A percentile compares a stretch with the other conserved stretches of the same genome.
phyloP scores from a whole-genome alignment of 805 yeast species.

The Pachysolen tannophilus region DNA sequence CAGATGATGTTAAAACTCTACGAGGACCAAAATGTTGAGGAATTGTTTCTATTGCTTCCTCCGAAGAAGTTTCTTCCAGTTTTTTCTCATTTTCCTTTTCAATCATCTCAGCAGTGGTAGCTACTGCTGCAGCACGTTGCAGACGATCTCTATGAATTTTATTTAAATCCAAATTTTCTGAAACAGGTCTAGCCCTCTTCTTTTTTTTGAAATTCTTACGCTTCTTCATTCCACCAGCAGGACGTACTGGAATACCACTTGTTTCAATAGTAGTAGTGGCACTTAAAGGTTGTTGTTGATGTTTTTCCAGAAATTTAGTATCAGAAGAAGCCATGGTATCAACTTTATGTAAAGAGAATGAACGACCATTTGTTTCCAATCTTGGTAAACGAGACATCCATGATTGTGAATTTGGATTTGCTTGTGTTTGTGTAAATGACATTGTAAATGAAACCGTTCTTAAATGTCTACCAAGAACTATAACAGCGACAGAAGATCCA shows the following conservation, averaged over 20 bases:
- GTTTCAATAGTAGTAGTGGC: slow-evolving; percentile 44
- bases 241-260: slow-evolving; percentile 56
- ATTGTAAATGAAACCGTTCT: slow-evolving; percentile 90
- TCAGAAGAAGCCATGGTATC: slow-evolving; percentile 50
- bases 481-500: slow-evolving; percentile 60
- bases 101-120: slow-evolving; percentile 13
- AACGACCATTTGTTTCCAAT: slow-evolving; percentile 61
- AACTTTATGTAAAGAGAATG: slow-evolving; percentile 75
- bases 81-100: slow-evolving; percentile 12
- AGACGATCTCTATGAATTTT: slow-evolving; percentile 14
- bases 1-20: too few relatives aligned
- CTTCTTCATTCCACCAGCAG: slow-evolving; percentile 68
- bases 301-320: slow-evolving; percentile 9
- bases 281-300: slow-evolving; percentile 19
- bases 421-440: slow-evolving; percentile 71
- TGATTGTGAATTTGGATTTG: slow-evolving; percentile 42
- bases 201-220: slow-evolving; percentile 27
- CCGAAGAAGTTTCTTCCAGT: background rate
- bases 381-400: slow-evolving; percentile 87
- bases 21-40: background rate
- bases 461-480: slow-evolving; percentile 72
- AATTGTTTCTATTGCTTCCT: background rate
- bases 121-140: slow-evolving; percentile 20
- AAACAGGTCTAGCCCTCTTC: slow-evolving; percentile 24
- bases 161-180: slow-evolving; percentile 25